Conservation (phyloP, 2,329 filamentous ascomycete species). For the Fusarium udum region DNA sequence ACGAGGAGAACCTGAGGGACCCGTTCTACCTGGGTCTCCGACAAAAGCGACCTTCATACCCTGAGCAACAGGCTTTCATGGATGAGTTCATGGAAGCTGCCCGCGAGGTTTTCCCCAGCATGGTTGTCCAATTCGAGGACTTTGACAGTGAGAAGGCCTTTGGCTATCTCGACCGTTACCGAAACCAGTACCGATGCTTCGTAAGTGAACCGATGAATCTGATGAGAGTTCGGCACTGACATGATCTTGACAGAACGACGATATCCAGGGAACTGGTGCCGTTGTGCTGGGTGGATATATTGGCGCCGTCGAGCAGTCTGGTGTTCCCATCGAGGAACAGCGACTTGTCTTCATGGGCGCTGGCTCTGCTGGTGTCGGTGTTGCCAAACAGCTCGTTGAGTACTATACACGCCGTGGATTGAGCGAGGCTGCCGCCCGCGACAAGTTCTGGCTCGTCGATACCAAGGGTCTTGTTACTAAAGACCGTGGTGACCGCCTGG, state of each 20-base stretch:
- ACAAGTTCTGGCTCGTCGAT: constrained; percentile 97
- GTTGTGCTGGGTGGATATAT: constrained; percentile 89
- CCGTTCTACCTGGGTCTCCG: constrained; percentile 90
- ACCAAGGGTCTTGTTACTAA: constrained; percentile 94
- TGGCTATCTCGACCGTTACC: constrained; percentile 90
- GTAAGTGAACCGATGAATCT: constrained; percentile 21
- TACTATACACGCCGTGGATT: constrained; percentile 95
- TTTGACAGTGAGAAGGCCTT: constrained; percentile 95
- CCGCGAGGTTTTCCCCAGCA: constrained; percentile 74
- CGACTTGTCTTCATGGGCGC: constrained; percentile 96
- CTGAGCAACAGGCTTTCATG: constrained; percentile 89
- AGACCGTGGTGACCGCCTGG: constrained; percentile 92
- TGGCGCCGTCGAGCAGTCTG: constrained; percentile 82
- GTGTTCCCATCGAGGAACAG: constrained; percentile 87
- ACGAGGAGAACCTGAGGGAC: constrained; percentile 72
- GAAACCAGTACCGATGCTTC: constrained; percentile 91
- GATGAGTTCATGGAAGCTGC: constrained; percentile 97
- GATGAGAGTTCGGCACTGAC: constrained; percentile 15
- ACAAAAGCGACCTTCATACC: constrained; percentile 78
- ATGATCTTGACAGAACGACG: constrained; percentile 72
- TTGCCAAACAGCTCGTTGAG: constrained; percentile 96
- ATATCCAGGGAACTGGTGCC: constrained; percentile 96
- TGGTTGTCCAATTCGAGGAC: constrained; percentile 93
- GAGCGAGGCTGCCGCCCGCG: constrained; percentile 84
- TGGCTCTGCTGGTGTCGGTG: constrained; percentile 93